Evolutionary conservation across 176 grass and related monocot genomes (phyloP).

Genomic region (Paspalum notatum): DNA sequence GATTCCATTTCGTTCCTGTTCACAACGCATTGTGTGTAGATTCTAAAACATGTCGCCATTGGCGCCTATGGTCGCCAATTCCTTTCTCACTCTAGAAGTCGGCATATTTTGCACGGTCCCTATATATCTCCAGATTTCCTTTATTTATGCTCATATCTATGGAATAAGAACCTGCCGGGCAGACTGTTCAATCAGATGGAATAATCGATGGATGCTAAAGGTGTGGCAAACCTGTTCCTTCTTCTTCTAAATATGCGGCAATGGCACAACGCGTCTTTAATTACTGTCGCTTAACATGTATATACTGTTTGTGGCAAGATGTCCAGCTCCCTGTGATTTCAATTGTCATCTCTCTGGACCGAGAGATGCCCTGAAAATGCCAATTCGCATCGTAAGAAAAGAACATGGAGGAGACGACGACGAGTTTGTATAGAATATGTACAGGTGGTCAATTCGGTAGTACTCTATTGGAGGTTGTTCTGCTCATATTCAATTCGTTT

Average conservation of each 20-base stretch:
- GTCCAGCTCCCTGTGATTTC: neutral
- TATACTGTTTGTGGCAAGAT: neutral
- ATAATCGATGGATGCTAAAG: constrained; percentile 21
- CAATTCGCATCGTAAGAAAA: neutral
- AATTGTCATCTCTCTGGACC: neutral
- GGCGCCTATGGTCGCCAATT: neutral
- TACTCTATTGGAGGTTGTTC: neutral
- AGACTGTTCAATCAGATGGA: neutral
- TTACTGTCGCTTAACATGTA: neutral
- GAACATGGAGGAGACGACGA: neutral
- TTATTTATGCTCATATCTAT: neutral
- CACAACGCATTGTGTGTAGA: neutral
- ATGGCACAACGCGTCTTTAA: neutral
- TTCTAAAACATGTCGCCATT: neutral
- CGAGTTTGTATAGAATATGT: neutral
- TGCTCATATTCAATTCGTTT: neutral
- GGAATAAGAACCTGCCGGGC: neutral
- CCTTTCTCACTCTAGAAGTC: neutral
- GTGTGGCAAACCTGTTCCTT: neutral
- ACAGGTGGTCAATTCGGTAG: neutral
- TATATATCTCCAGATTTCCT: neutral
- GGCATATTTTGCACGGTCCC: neutral
- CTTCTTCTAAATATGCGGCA: neutral
- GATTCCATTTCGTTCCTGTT: neutral
- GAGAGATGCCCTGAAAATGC: neutral